Evolutionary conservation across 2,329 filamentous ascomycete genomes (phyloP).

Genomic region (Fusarium sp.): DNA sequence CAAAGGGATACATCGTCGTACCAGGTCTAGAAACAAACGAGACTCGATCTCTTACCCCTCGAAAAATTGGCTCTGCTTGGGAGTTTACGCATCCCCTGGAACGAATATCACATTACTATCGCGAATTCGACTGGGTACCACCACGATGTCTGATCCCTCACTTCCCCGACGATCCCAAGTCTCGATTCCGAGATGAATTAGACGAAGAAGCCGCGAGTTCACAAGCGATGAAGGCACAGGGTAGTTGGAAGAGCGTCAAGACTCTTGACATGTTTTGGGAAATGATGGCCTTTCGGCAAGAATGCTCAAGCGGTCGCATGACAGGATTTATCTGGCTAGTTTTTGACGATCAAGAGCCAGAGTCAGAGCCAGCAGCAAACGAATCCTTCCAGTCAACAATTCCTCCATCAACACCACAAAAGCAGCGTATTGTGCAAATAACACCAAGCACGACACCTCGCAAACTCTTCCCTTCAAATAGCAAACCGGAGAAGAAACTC

Average conservation of each 20-base stretch:
- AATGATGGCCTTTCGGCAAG: constrained; percentile 95
- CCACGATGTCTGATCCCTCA: constrained; percentile 87
- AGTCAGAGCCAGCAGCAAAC: constrained; percentile 13
- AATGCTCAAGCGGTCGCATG: constrained; percentile 90
- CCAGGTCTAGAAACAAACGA: constrained; percentile 88
- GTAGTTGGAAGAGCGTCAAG: constrained; percentile 85
- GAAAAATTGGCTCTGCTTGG: constrained; percentile 62
- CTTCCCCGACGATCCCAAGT: constrained; percentile 95
- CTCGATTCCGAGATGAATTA: constrained; percentile 86
- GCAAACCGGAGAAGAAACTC: neutral
- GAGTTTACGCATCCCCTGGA: constrained; percentile 79
- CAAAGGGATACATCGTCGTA: constrained; percentile 86
- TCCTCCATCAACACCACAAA: constrained; percentile 49
- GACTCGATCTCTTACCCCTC: constrained; percentile 81
- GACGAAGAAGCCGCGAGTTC: constrained; percentile 81
- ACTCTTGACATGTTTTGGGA: constrained; percentile 97
- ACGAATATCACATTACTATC: constrained; percentile 69
- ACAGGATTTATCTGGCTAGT: constrained; percentile 97
- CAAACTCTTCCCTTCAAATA: constrained; percentile 47
- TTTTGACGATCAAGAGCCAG: constrained; percentile 67
- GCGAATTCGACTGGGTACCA: constrained; percentile 70
- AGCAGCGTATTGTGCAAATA: constrained; percentile 36
- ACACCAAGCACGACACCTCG: constrained; percentile 50
- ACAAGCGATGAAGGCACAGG: constrained; percentile 64
- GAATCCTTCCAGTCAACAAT: constrained; percentile 42